Evolutionary conservation across 2,329 filamentous ascomycete genomes (phyloP).

Genomic region (Ophiocordyceps sinensis): DNA sequence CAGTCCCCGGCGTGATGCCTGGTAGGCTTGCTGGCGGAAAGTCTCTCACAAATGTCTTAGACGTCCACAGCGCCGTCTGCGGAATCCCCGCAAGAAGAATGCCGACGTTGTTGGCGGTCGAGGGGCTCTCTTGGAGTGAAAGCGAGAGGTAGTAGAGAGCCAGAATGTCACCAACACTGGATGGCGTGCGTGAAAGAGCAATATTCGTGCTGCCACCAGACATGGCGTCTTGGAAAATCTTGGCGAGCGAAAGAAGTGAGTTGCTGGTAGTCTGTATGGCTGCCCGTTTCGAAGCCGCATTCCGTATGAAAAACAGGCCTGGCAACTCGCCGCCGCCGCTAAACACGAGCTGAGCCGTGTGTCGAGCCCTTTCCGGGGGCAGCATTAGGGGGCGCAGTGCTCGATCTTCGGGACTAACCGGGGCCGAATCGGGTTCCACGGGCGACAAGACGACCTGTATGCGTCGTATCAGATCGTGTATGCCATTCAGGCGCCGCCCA

Average conservation of each 20-base stretch:
- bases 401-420: constrained; percentile 2
- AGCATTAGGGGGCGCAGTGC: constrained; percentile 50
- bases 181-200: constrained; percentile 43
- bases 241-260: constrained; percentile 82
- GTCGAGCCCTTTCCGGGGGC: constrained; percentile 67
- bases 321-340: constrained; percentile 60
- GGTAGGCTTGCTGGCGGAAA: constrained; percentile 38
- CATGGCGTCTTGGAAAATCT: constrained; percentile 96
- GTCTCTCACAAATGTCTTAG: constrained; percentile 3
- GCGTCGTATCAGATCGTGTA: constrained; percentile 63
- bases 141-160: constrained; percentile 91
- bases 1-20: constrained; percentile 73
- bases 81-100: constrained; percentile 93
- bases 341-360: constrained; percentile 75
- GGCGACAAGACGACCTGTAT: constrained; percentile 57
- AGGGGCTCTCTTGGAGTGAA: constrained; percentile 88
- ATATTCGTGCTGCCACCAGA: constrained; percentile 51
- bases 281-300: constrained; percentile 58
- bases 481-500: constrained; percentile 53
- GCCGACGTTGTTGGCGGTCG: constrained; percentile 94
- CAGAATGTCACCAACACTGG: constrained; percentile 80
- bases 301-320: constrained; percentile 58
- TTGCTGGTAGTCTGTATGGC: constrained; percentile 92
- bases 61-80: constrained; percentile 32
- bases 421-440: constrained; percentile 4